phyloP scores from a whole-genome alignment of 2,329 filamentous ascomycete species.

The Diaporthe longicolla region DNA sequence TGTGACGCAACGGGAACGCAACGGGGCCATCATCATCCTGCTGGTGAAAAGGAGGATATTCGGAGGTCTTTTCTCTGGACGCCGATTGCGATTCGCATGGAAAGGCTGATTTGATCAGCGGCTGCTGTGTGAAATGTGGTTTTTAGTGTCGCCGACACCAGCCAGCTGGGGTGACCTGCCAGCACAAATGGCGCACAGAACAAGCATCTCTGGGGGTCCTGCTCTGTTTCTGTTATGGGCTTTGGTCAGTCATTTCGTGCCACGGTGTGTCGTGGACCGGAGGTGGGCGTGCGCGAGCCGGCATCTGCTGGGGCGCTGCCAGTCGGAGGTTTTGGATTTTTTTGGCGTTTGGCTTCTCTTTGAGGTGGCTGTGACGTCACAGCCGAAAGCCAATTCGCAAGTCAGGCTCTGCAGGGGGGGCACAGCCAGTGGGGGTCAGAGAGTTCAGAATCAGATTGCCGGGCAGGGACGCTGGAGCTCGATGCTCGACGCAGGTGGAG shows the following conservation, averaged over 20 bases:
- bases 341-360: not conserved
- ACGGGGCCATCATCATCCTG: constrained; percentile 3
- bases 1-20: constrained; percentile 22
- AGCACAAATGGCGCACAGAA: not conserved
- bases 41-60: constrained; percentile 16
- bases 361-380: constrained; percentile 17
- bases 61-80: not conserved
- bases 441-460: constrained; percentile 23
- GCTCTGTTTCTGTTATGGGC: too few relatives aligned
- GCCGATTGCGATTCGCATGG: constrained; percentile 5
- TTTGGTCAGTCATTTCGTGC: not conserved
- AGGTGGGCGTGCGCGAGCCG: not conserved
- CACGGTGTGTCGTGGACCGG: not conserved
- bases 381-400: constrained; percentile 34
- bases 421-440: constrained; percentile 29
- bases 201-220: too few relatives aligned
- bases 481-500: constrained; percentile 19
- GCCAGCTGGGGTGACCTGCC: not conserved
- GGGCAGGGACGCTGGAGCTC: constrained; percentile 2
- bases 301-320: constrained; percentile 10
- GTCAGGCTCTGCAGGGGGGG: constrained; percentile 25
- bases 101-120: not conserved
- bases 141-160: not conserved
- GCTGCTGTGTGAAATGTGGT: not conserved
- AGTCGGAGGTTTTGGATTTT: constrained; percentile 15